Evolutionary conservation across 83 land plant genomes (phyloP), one percentile per base, ranked within the genome.

Genomic region (Picea mariana): DNA sequence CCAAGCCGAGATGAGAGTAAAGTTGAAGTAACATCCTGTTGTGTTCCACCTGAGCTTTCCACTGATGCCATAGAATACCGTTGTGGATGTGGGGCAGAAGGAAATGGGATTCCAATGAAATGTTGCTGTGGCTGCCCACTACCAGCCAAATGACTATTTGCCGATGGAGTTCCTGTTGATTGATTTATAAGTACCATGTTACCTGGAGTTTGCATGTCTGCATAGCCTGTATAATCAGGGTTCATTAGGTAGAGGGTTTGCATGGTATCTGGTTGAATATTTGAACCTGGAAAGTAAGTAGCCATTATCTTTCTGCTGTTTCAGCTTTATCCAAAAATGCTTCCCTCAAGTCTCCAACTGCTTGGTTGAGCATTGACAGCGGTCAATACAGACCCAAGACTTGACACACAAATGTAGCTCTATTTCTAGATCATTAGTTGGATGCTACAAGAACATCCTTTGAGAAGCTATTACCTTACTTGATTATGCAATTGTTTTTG

Each of bases 231-330:
- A 77, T 77, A 58, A 23, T 69, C 79, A 21, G 85, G 78, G 20
- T 85, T 90, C 82, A 87, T 88, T 66, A 78, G 67, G 55, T 87
- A 91, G 16, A 84, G 85, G 63, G 86, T 85, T 47, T 90, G 84
- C 23, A 87, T 75, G 9, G 81, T 64, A 12, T 87, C 91, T 62
- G 87, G 78, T 86, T 89, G 89, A 47, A 85, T 80, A 61, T 49
- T 82, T 20, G 91, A 86, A 77, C 75, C 83, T 23, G 93, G 55
- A 76, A 77, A 89, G 60, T 75, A 89, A 60, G 90, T 87, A 34
- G 91, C 88, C 93, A 91, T 91, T 59, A 21, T 58, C 60, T 58
- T 58, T 58, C 60, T 58, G 60, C 17, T 15, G 17, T 58, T 58
- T 58, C 5, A 58, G 5, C 60, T 58, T 58, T 15, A 58, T 4